Evolutionary conservation across 1,284 basidiomycete species (phyloP), one percentile per base, ranked within the genome.

Genomic region (Ustanciosporium gigantosporum): DNA sequence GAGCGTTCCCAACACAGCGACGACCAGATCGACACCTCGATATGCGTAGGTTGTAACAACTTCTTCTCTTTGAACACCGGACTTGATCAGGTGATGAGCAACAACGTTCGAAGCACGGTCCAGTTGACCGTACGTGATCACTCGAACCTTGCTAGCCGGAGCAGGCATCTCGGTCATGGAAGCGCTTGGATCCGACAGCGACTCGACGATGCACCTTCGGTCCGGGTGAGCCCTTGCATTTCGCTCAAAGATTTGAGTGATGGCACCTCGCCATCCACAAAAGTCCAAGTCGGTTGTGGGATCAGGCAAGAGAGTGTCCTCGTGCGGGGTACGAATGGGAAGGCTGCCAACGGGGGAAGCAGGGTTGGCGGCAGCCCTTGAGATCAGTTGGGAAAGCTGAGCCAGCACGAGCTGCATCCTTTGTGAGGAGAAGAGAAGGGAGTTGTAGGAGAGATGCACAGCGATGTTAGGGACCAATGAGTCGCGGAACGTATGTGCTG

Each of bases 11-110:
- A 99, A 89, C 5, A 98, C 92, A 16, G 94, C 94, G 5, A 98
- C 89, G 6, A 96, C 91, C 40, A 99, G 86, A 78, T 99, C 94
- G 32, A 96, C 93, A 65, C 90, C 91, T 36, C 95, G 86, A 71
- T 96, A 87, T 0, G 95, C 95, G 76, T 98, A 99, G n/a, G 98
- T 89, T 86, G 95, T 97, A 46, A 98, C 92, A 17, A 98, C 92
- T 70, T 99, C 95, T 67, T 94, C 94, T 22, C 91, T 82, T 79
- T 94, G 84, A 13, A 98, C 81, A 13, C 94, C 94, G 15, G 85
- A 85, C 69, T 87, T 84, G 42, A 97, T 80, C 41, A 99, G 84
- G 68, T 95, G 86, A 75, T 98, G 94, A 0, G 95, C 89, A 7
- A 98, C 83, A 16, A 94, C 83, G 76, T 98, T 98, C 4, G 88